Base-by-base conservation (phyloP, 306 rosid species). In the Rosa rugosa region DNA sequence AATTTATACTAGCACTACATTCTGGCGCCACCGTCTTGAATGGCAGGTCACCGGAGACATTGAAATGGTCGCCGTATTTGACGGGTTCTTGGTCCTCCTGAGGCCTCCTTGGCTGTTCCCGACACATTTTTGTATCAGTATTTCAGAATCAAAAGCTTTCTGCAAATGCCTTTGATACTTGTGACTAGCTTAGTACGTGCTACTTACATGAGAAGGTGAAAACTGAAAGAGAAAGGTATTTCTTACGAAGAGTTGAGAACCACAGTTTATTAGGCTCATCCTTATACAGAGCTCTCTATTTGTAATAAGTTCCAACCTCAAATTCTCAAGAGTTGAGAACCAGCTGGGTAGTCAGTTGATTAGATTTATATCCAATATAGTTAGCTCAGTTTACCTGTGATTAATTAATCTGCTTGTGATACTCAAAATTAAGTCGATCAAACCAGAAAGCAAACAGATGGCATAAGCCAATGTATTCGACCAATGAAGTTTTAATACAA, bases 91-190 rank as follows among this genome's bases (percentile, higher is more conserved):
- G 36, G 69, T 62, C 59, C 4, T 42, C 72, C 16, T 77, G 82
- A 16, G 76, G 74, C 36, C 85, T 82, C 73, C 66, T 60, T 49
- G 83, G 90, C 75, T 91, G 36, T 40, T 81, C 83, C 66, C 87
- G 93, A 49, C 87, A 89, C 97, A 92, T 86, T 45, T 25, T 68
- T 51, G 17, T 41, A 6, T 44, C 25, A 17, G 49, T 25, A 22
- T 11, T 9, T 71, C 34, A 7, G 36, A 31, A 31, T 31, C 36
- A 31, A 31, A 31, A 50, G 45, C 6, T 50, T 72, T 51, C 4
- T 31, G 73, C 31, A 31, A 14, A 20, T 20, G 47, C 36, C 16
- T 50, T 17, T 50, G 63, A 57, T 71, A 51, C 9, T 20, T 50
- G 16, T 2, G 64, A 72, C 57, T 22, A 36, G 45, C 7, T 34